Evolutionary conservation across 1,284 basidiomycete genomes (phyloP).

Genomic region (Cryptococcus sp.): DNA sequence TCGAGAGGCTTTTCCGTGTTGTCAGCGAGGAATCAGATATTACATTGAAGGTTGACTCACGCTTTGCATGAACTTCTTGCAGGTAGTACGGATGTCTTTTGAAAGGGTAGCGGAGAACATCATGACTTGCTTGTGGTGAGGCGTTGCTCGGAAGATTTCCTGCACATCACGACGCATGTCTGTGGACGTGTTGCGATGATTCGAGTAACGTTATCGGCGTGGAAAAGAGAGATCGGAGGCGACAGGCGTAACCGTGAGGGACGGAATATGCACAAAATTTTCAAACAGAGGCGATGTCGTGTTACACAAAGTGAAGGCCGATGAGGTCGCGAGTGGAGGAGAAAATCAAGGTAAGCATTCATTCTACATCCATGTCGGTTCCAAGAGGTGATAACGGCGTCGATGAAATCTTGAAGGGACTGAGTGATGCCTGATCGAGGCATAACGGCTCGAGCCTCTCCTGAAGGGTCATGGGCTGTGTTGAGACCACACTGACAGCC

Average conservation of each 20-base stretch:
- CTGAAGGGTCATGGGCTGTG: conserved; percentile 9
- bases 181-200: conserved; percentile 49
- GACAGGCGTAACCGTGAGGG: not conserved
- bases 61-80: conserved; percentile 99
- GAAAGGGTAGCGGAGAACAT: conserved; percentile 99
- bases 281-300: not conserved
- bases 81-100: conserved; percentile 95
- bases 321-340: conserved; percentile 2
- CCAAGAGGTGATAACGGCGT: no score
- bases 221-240: not conserved
- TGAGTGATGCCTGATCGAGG: no score
- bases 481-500: not conserved
- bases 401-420: no score
- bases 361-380: conserved; percentile 4
- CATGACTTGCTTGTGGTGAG: conserved; percentile 99
- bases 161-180: conserved; percentile 99
- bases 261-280: not conserved
- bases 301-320: not conserved
- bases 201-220: not conserved
- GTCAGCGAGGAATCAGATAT: conserved; percentile 2
- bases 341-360: conserved; percentile 24
- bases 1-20: conserved; percentile 78
- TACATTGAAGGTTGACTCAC: conserved; percentile 59
- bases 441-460: conserved; percentile 5
- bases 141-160: conserved; percentile 99